These are phyloP conservation scores for Panellus pusillus DNA, from an alignment of 768 basidiomycete genomes.

Conservation along the genomic window DNA sequence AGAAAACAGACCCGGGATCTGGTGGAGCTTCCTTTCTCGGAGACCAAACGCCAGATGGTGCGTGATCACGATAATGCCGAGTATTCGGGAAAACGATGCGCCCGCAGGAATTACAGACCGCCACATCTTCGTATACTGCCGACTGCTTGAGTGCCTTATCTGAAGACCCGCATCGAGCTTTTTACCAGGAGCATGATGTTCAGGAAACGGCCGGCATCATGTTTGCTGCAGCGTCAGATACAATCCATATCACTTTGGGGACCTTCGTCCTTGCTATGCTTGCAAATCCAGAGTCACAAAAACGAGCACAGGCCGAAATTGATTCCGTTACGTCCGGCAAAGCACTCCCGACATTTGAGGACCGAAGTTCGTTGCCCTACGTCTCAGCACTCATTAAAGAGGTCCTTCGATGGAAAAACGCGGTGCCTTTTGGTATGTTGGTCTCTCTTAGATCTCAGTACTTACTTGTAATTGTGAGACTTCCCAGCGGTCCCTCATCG, in stretches of 20 bases:
- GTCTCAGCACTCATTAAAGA: slow-evolving; percentile 4
- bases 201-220: slow-evolving; percentile 29
- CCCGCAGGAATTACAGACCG: slow-evolving; percentile 8
- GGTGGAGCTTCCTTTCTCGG: background rate
- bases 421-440: background rate
- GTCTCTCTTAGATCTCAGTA: background rate
- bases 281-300: slow-evolving; percentile 26
- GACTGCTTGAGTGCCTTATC: background rate
- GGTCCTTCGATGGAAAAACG: background rate
- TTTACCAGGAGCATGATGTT: slow-evolving; percentile 8
- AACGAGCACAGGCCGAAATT: slow-evolving; percentile 30
- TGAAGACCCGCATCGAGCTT: background rate
- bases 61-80: too few relatives aligned
- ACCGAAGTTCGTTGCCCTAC: background rate
- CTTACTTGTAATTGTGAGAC: background rate
- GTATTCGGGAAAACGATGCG: too few relatives aligned
- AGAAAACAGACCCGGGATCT: background rate
- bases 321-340: slow-evolving; percentile 23
- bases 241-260: slow-evolving; percentile 23
- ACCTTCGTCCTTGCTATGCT: slow-evolving; percentile 32
- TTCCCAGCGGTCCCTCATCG: background rate
- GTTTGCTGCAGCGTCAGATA: slow-evolving; percentile 39
- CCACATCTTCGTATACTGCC: slow-evolving; percentile 17
- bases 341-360: background rate
- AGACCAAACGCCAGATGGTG: background rate